Percentiles rank a stretch among this genome's conserved stretches.
These are phyloP conservation scores for Yamadazyma epiphylla DNA, from an alignment of 1,139 yeast species.

Conservation along the genomic window DNA sequence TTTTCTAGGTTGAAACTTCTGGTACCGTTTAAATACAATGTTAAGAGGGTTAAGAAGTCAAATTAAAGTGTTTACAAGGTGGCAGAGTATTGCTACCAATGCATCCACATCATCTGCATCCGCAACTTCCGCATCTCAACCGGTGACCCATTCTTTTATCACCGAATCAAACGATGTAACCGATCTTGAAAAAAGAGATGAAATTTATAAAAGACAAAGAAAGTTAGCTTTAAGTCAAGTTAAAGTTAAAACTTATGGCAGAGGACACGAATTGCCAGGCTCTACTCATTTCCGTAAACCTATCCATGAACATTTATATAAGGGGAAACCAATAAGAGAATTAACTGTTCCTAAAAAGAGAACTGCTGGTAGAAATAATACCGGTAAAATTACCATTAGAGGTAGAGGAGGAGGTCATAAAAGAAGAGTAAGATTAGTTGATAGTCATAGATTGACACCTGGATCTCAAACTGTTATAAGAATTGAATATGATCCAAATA, in stretches of 20 bases:
- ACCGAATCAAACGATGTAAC: too few relatives aligned
- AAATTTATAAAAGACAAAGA: conserved; percentile 64
- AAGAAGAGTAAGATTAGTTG: conserved; percentile 80
- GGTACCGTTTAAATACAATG: too few relatives aligned
- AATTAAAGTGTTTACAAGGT: not conserved
- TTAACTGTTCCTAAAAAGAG: conserved; percentile 73
- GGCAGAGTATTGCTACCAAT: not conserved
- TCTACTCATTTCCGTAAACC: conserved; percentile 88
- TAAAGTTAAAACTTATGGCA: conserved; percentile 70
- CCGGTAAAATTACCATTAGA: conserved; percentile 86
- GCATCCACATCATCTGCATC: conserved; percentile 8
- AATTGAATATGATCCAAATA: conserved; percentile 93
- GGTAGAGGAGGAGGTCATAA: conserved; percentile 98
- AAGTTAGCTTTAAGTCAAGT: conserved; percentile 69
- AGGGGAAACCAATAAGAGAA: conserved; percentile 75
- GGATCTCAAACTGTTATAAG: conserved; percentile 82
- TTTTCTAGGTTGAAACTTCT: too few relatives aligned
- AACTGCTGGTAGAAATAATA: conserved; percentile 85
- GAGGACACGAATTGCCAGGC: conserved; percentile 74
- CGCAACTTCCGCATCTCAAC: too few relatives aligned
- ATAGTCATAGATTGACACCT: conserved; percentile 59
- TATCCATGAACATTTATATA: conserved; percentile 79
- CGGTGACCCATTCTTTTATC: too few relatives aligned
- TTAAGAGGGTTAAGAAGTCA: too few relatives aligned
- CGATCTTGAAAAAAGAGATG: conserved; percentile 78